Base-by-base conservation (phyloP, 169 alveolate species). In the Babesia ovata region DNA sequence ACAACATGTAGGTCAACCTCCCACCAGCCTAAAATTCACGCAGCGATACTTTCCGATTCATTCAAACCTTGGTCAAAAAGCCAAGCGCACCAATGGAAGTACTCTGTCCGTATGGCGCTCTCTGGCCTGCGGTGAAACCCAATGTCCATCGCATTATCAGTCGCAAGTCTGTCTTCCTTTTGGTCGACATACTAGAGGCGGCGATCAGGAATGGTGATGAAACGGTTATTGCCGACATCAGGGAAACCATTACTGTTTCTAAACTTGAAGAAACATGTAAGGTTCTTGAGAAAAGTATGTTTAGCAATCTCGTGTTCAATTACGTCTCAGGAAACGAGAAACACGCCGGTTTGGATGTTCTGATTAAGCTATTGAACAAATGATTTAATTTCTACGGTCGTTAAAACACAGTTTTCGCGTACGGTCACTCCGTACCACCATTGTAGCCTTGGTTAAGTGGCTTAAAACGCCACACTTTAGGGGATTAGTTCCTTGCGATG, bases 131-230 rank as follows among this genome's bases (percentile, higher is more conserved):
- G 14, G 66, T 81, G 22, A 81, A 81, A 44, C 16, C 24, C 14
- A 60, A 39, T 28, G 63, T 33, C 19, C 12, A 81, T 21, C 67
- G 73, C 44, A 53, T 81, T 13, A 21, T 81, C 61, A 13, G 42
- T 12, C 45, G 72, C 24, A 58, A 74, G 58, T 44, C 76, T 24
- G 79, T 81, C 12, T 81, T 81, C 59, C 46, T 81, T 1, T 63
- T 81, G n/a, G 78, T 81, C 4, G 78, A 72, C 52, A 63, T 81
- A 26, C 50, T 70, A 53, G 87, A 79, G 63, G 73, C 87, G 48
- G 73, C 77, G 16, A 44, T 49, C 33, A 58, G 39, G 70, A 39
- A 69, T 22, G 50, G 26, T 17, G 75, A 69, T 24, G 54, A 39
- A 28, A 71, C 69, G 53, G 28, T 54, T 14, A 36, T 79, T 13